Conservation (phyloP, 2,329 filamentous ascomycete species). For the Colletotrichum shisoi region DNA sequence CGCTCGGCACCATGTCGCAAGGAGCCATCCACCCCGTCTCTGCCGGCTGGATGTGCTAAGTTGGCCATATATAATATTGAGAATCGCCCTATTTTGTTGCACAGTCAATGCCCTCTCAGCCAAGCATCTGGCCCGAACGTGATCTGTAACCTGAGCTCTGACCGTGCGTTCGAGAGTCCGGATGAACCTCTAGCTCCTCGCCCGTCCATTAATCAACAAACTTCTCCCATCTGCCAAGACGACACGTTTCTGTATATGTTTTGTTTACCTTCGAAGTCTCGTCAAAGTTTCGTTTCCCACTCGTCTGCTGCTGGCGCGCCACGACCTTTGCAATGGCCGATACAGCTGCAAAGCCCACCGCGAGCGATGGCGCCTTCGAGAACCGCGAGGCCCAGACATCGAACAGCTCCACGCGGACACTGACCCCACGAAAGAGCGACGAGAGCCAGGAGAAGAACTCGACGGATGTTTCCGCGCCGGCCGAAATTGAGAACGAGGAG, state of each 20-base stretch:
- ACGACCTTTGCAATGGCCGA: conserved; percentile 24
- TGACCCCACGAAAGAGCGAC: conserved; percentile 30
- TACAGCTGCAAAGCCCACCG: conserved; percentile 11
- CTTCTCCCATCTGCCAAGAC: conserved; percentile 11
- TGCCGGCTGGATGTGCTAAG: neutral
- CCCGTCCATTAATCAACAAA: conserved; percentile 18
- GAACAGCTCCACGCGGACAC: conserved; percentile 35
- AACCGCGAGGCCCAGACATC: conserved; percentile 14
- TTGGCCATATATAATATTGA: conserved; percentile 29
- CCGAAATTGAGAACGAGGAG: neutral
- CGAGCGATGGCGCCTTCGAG: conserved; percentile 10
- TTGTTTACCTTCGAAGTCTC: conserved; percentile 11
- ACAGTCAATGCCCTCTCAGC: neutral
- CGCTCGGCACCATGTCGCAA: neutral
- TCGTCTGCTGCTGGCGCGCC: neutral
- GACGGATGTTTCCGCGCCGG: conserved; percentile 3
- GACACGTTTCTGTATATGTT: neutral
- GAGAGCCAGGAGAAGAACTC: conserved; percentile 26
- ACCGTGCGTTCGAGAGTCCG: conserved; percentile 29
- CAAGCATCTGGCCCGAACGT: conserved; percentile 18
- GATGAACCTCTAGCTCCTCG: conserved; percentile 25
- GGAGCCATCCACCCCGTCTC: conserved; percentile 5
- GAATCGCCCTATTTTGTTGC: neutral
- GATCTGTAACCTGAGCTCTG: conserved; percentile 17
- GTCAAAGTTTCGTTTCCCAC: neutral